phyloP scores from a whole-genome alignment of 2,329 filamentous ascomycete species.

The Tothia fuscella region DNA sequence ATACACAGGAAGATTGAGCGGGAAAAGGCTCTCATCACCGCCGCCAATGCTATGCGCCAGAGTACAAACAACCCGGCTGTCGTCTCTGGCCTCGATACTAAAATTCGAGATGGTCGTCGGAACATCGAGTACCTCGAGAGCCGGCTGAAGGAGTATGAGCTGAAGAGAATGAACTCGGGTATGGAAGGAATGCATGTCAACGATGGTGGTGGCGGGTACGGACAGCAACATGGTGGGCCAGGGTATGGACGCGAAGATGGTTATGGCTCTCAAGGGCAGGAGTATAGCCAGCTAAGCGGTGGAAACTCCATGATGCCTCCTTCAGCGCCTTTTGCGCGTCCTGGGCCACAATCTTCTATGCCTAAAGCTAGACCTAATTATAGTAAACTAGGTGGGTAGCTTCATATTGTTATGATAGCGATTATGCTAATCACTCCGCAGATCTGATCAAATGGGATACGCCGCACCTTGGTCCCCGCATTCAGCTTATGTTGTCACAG shows the following conservation, averaged over 20 bases:
- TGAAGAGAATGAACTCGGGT: conserved; percentile 60
- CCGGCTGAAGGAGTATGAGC: conserved; percentile 75
- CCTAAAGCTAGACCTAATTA: conserved; percentile 79
- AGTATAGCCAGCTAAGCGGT: conserved; percentile 49
- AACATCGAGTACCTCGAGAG: conserved; percentile 96
- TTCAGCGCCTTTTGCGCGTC: conserved; percentile 64
- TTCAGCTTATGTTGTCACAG: conserved; percentile 97
- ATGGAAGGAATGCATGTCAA: conserved; percentile 55
- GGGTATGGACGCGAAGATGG: conserved; percentile 51
- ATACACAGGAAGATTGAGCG: conserved; percentile 96
- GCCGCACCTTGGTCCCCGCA: conserved; percentile 85
- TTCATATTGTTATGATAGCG: not conserved
- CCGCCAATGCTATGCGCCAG: conserved; percentile 87
- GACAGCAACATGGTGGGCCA: not conserved
- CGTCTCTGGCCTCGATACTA: conserved; percentile 77
- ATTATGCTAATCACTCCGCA: conserved; percentile 26
- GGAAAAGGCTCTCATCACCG: conserved; percentile 89
- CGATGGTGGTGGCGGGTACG: conserved; percentile 30
- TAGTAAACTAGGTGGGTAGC: conserved; percentile 73
- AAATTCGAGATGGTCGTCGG: conserved; percentile 84
- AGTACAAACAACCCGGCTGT: conserved; percentile 91
- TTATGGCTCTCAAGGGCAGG: conserved; percentile 35
- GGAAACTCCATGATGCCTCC: conserved; percentile 69
- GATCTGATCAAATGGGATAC: conserved; percentile 99
- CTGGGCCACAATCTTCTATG: conserved; percentile 52